Evolutionary conservation across 108 stramenopile genomes (phyloP), one percentile per base, ranked within the genome.

Genomic region (Pseudonitzschia multiseries): DNA sequence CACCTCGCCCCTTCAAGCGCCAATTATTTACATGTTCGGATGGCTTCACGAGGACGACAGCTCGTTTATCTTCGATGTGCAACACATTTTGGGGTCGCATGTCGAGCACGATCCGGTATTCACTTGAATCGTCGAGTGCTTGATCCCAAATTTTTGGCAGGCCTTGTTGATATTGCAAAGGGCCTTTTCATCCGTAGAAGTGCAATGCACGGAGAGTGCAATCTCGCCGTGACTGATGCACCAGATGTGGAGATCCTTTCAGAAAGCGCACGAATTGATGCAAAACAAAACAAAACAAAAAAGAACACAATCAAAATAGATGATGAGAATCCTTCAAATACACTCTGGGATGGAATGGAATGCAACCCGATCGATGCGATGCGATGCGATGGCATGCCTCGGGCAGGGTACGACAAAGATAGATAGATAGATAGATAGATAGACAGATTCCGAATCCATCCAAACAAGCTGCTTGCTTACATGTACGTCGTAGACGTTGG

Each of bases 231-330:
- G 84, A 21, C 86, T 82, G 54, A 96, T 89, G 62, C 68, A 77
- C 97, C 97, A 97, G 68, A 97, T 87, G 73, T 96, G 97, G 61
- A 97, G 71, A 74, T 96, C 89, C 57, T 59, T 10, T 15, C 17
- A 59, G 29, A 31, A 59, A 2, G 20, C 20, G 26, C 9, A 57
- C 20, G 13, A 10, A 42, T 42, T 10, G 8, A 10, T 42, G 42
- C 6, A 48, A 18, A 48, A 18, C 46, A 48, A 14, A 48, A 48
- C 46, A 36, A 3, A 18, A 48, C 18, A 1, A 48, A 18, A 1
- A 18, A 8, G 46, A 48, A 48, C 46, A 48, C 17, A 36, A 48
- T 10, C 4, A 48, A 18, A 48, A 48, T 18, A 14, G 14, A 2
- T 48, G 5, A 59, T 57, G 57, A 59, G 57, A 59, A 26, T 31